A percentile compares a stretch with the other conserved stretches of the same genome.
Evolutionary conservation across 2,329 filamentous ascomycete genomes (phyloP).

Genomic region (Penicillium sp.): DNA sequence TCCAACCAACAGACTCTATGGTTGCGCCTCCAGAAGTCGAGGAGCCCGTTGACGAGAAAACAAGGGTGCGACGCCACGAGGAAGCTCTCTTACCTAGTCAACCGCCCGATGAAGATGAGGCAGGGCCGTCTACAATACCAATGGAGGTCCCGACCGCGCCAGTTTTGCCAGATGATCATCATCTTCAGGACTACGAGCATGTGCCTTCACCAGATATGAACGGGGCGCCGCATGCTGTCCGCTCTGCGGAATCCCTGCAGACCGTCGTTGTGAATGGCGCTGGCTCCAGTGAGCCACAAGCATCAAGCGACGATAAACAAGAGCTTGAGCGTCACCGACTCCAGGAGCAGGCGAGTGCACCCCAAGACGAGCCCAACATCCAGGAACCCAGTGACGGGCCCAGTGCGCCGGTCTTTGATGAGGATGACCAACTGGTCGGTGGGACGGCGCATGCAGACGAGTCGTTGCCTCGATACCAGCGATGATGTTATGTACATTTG

Average conservation of each 20-base stretch:
- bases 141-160: slow-evolving; percentile 45
- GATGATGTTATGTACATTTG: slow-evolving; percentile 33
- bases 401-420: slow-evolving; percentile 60
- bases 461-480: slow-evolving; percentile 46
- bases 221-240: slow-evolving; percentile 21
- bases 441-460: slow-evolving; percentile 39
- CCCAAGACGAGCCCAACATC: slow-evolving; percentile 34
- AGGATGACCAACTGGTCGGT: slow-evolving; percentile 49
- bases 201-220: slow-evolving; percentile 23
- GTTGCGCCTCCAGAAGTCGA: slow-evolving; percentile 54
- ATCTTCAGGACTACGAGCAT: slow-evolving; percentile 50
- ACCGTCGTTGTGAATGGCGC: slow-evolving; percentile 33
- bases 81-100: slow-evolving; percentile 76
- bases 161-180: slow-evolving; percentile 49
- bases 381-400: slow-evolving; percentile 35
- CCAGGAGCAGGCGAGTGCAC: slow-evolving; percentile 63
- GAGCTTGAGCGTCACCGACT: slow-evolving; percentile 68
- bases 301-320: slow-evolving; percentile 67
- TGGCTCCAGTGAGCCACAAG: slow-evolving; percentile 37
- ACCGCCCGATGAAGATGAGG: slow-evolving; percentile 55
- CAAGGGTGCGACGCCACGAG: slow-evolving; percentile 74
- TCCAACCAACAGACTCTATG: slow-evolving; percentile 24
- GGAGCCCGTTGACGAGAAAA: slow-evolving; percentile 72
- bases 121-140: slow-evolving; percentile 47
- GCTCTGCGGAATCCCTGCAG: slow-evolving; percentile 33